A percentile compares a stretch with the other conserved stretches of the same genome.
These are phyloP conservation scores for Erythrophleum ivorense DNA, from an alignment of 331 rosid genomes.

Conservation along the genomic window DNA sequence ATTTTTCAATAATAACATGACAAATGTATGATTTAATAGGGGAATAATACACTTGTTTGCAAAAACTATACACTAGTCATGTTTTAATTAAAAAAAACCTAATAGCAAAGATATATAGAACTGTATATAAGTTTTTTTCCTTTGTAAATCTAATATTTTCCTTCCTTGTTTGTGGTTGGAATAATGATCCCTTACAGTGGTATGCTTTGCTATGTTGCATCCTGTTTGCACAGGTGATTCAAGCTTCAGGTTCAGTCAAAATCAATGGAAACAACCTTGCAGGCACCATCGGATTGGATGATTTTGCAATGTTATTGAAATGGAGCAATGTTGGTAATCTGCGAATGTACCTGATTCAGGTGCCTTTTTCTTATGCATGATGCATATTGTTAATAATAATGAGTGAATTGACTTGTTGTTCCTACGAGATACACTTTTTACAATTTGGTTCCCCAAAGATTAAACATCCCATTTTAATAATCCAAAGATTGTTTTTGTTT, in stretches of 20 bases:
- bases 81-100: no score
- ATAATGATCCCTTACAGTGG: constrained; percentile 22
- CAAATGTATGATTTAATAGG: no score
- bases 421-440: background rate
- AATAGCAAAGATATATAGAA: no score
- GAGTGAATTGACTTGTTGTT: background rate
- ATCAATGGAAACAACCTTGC: constrained; percentile 74
- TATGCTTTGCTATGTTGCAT: constrained; percentile 14
- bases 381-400: background rate
- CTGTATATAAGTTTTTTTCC: no score
- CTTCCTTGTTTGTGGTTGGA: background rate
- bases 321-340: constrained; percentile 90
- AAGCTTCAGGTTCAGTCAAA: constrained; percentile 62
- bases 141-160: background rate
- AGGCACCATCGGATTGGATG: constrained; percentile 62
- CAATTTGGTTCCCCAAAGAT: background rate
- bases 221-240: constrained; percentile 58
- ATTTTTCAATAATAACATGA: no score
- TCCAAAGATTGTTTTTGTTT: background rate
- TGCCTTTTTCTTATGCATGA: constrained; percentile 29
- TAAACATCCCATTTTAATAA: background rate
- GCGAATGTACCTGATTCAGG: constrained; percentile 82
- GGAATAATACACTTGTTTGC: no score
- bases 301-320: constrained; percentile 74
- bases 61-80: background rate